These are phyloP conservation scores for Melianthus villosus DNA, from an alignment of 441 rosid species.

Conservation along the genomic window DNA sequence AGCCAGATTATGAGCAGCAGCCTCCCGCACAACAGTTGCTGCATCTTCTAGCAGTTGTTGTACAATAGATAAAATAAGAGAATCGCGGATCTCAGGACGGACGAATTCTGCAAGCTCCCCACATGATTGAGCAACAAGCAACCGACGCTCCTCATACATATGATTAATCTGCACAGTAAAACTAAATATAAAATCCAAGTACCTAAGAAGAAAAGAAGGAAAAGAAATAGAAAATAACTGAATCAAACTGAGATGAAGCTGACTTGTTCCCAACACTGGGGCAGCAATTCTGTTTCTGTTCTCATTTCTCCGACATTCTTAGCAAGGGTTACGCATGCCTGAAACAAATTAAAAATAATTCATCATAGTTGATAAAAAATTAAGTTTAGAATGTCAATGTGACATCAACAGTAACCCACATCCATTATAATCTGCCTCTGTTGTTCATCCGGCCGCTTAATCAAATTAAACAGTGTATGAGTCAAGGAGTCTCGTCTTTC, in stretches of 20 bases:
- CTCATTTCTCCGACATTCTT: conserved; percentile 96
- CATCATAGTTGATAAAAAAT: no score
- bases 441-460: conserved; percentile 92
- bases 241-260: no score
- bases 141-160: conserved; percentile 89
- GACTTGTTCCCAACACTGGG: conserved; percentile 99
- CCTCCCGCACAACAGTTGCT: conserved; percentile 88
- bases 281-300: conserved; percentile 94
- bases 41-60: conserved; percentile 90
- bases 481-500: conserved; percentile 77
- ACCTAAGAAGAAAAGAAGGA: no score
- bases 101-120: conserved; percentile 92
- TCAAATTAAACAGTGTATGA: conserved; percentile 80
- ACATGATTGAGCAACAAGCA: conserved; percentile 97
- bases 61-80: conserved; percentile 83
- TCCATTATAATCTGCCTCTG: conserved; percentile 92
- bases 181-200: no score
- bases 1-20: conserved; percentile 83
- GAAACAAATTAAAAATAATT: conserved; percentile 17
- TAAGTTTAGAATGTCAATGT: no score
- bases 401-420: conserved; percentile 46
- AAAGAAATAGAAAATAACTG: no score
- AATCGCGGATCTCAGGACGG: conserved; percentile 88
- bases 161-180: conserved; percentile 58
- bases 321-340: conserved; percentile 91